Percentiles rank a stretch among this genome's conserved stretches.
phyloP scores from a whole-genome alignment of 1,284 basidiomycete species.

The Phenoliferia sp. region DNA sequence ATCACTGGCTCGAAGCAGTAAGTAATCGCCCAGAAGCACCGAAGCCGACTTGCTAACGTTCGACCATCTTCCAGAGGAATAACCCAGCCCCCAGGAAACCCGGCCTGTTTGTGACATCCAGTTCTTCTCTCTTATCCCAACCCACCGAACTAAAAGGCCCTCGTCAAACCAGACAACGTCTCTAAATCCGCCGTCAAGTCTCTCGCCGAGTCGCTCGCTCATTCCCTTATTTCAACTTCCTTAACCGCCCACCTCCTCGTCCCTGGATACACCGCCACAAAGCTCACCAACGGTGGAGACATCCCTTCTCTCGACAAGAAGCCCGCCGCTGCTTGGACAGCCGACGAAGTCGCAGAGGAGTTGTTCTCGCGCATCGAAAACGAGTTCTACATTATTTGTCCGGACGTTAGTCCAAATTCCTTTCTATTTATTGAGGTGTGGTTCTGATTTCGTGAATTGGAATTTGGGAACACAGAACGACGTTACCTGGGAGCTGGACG shows the following conservation, averaged over 20 bases:
- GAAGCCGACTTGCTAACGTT: background rate
- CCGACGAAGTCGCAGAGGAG: slow-evolving; percentile 34
- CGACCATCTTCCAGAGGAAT: slow-evolving; percentile 19
- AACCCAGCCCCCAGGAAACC: slow-evolving; percentile 34
- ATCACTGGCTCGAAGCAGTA: slow-evolving; percentile 30
- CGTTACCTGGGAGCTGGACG: slow-evolving; percentile 24
- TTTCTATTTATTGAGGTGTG: background rate
- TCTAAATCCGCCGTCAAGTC: slow-evolving; percentile 27
- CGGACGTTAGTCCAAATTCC: slow-evolving; percentile 15
- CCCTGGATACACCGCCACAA: slow-evolving; percentile 35
- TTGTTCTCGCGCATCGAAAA: slow-evolving; percentile 26
- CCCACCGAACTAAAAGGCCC: background rate
- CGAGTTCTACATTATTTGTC: slow-evolving; percentile 36
- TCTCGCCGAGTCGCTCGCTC: slow-evolving; percentile 25
- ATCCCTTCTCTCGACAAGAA: slow-evolving; percentile 14
- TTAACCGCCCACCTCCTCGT: slow-evolving; percentile 34
- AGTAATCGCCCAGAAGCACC: background rate
- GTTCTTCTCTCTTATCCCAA: background rate
- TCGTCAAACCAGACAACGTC: slow-evolving; percentile 5
- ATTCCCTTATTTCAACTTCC: slow-evolving; percentile 19
- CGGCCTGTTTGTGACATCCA: slow-evolving; percentile 18
- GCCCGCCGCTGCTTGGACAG: slow-evolving; percentile 33
- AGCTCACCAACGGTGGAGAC: slow-evolving; percentile 26
- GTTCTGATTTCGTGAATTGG: too few relatives aligned
- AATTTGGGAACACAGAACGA: slow-evolving; percentile 8